These are phyloP conservation scores for Ophiostoma piceae DNA, from an alignment of 2,329 filamentous ascomycete species.

Conservation along the genomic window DNA sequence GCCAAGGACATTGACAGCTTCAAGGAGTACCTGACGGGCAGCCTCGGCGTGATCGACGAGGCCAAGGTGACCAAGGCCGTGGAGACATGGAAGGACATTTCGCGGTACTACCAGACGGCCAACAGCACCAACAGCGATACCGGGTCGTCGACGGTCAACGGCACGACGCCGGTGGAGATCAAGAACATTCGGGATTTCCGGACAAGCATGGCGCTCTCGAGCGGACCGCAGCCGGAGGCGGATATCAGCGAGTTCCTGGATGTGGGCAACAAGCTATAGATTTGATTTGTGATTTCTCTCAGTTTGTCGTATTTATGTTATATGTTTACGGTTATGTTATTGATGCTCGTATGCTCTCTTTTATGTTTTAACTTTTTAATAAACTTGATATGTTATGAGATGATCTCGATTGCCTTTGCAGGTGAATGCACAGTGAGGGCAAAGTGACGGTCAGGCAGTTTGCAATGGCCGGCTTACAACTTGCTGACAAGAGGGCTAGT, in stretches of 20 bases:
- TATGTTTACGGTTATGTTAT: slow-evolving; percentile 15
- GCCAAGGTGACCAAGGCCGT: slow-evolving; percentile 42
- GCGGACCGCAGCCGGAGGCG: slow-evolving; percentile 65
- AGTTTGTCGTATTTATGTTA: slow-evolving; percentile 15
- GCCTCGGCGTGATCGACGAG: slow-evolving; percentile 44
- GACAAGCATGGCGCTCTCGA: slow-evolving; percentile 64
- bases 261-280: slow-evolving; percentile 70
- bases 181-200: slow-evolving; percentile 77
- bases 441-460: neutral
- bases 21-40: slow-evolving; percentile 45
- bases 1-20: slow-evolving; percentile 48
- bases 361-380: neutral
- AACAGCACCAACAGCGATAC: slow-evolving; percentile 34
- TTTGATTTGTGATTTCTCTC: slow-evolving; percentile 1
- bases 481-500: neutral
- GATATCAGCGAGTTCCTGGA: slow-evolving; percentile 84
- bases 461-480: neutral
- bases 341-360: neutral
- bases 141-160: slow-evolving; percentile 41
- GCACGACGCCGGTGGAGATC: slow-evolving; percentile 57
- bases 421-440: neutral
- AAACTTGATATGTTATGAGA: no score
- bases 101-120: slow-evolving; percentile 30
- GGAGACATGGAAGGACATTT: slow-evolving; percentile 36
- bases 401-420: neutral